Percentiles rank a stretch among this genome's conserved stretches.
Conservation (phyloP, 140 eudicot genomes). For the Oenanthe javanica region DNA sequence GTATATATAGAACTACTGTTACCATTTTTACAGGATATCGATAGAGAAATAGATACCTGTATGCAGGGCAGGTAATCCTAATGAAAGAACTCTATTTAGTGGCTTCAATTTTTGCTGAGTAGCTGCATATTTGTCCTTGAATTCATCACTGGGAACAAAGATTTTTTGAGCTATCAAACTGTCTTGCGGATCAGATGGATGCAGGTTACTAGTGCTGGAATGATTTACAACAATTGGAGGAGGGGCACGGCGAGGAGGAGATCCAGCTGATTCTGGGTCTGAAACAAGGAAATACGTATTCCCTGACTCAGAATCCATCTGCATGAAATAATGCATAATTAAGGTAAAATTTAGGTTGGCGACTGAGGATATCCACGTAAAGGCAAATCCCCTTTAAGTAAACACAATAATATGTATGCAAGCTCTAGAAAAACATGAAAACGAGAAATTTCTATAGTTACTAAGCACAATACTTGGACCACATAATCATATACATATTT, state of each 20-base stretch:
- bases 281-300: constrained; percentile 63
- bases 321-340: constrained; percentile 25
- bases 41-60: constrained; percentile 57
- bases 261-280: constrained; percentile 71
- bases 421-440: background rate
- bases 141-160: constrained; percentile 28
- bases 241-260: constrained; percentile 77
- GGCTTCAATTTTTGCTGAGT: constrained; percentile 27
- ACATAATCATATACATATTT: background rate
- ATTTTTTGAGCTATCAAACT: constrained; percentile 25
- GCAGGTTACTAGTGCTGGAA: constrained; percentile 16
- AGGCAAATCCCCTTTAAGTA: background rate
- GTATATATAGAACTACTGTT: background rate
- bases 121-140: constrained; percentile 19
- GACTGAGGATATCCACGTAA: constrained; percentile 1
- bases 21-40: background rate
- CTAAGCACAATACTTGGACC: background rate
- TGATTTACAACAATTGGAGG: constrained; percentile 41
- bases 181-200: constrained; percentile 19
- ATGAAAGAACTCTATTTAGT: constrained; percentile 27
- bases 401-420: background rate
- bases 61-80: constrained; percentile 68
- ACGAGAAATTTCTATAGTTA: background rate
- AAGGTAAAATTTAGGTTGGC: constrained; percentile 12
- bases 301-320: constrained; percentile 65